Conservation (phyloP, 352 stramenopile species). For the Globisporangium nunn region DNA sequence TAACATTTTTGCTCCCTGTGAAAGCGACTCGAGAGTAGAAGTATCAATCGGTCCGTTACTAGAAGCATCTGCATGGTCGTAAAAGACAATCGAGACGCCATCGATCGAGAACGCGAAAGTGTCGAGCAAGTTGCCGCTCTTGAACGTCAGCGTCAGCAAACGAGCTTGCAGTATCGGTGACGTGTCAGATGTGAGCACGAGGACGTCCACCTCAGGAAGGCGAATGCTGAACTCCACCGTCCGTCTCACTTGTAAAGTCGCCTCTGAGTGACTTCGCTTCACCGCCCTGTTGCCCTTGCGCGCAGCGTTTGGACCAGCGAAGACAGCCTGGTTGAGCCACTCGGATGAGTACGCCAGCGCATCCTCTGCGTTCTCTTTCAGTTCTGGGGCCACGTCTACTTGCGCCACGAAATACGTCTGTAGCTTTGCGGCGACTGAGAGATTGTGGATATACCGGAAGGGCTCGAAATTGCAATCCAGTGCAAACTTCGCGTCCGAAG, state of each 20-base stretch:
- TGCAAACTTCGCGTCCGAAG: slow-evolving; percentile 42
- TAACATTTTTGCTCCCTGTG: slow-evolving; percentile 1
- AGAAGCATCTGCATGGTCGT: slow-evolving; percentile 23
- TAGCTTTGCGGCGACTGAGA: slow-evolving; percentile 54
- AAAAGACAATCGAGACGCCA: slow-evolving; percentile 49
- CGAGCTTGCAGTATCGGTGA: slow-evolving; percentile 62
- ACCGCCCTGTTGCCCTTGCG: neutral
- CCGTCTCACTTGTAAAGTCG: neutral
- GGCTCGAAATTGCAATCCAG: slow-evolving; percentile 48
- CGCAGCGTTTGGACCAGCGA: slow-evolving; percentile 14
- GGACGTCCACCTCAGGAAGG: slow-evolving; percentile 58
- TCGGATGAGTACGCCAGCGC: slow-evolving; percentile 37
- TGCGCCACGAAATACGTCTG: slow-evolving; percentile 57
- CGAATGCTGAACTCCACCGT: slow-evolving; percentile 42
- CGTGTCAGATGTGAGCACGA: slow-evolving; percentile 50
- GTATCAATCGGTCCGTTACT: neutral
- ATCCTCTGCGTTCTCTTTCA: slow-evolving; percentile 52
- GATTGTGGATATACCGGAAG: slow-evolving; percentile 69
- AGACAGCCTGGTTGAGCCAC: slow-evolving; percentile 50
- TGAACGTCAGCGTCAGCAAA: slow-evolving; percentile 43
- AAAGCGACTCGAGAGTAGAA: neutral
- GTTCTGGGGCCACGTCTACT: slow-evolving; percentile 31
- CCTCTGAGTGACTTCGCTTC: slow-evolving; percentile 1
- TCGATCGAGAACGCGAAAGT: slow-evolving; percentile 56
- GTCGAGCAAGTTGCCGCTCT: slow-evolving; percentile 36